A percentile compares a stretch with the other conserved stretches of the same genome.
Evolutionary conservation across 768 basidiomycete species (phyloP).

Genomic region (Pisolithus tinctorius): DNA sequence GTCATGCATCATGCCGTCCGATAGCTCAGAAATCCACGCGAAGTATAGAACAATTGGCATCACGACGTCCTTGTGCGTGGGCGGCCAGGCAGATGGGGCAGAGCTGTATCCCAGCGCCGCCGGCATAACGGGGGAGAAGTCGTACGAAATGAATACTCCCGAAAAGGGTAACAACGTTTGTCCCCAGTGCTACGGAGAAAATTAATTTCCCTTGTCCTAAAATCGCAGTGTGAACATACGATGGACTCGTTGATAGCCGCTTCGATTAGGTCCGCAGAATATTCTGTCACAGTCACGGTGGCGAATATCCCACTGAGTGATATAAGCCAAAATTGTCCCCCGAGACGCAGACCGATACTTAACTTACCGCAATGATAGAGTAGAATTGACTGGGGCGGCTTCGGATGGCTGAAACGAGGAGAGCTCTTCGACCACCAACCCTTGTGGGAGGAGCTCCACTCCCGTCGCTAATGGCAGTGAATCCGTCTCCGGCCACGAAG

Average conservation of each 20-base stretch:
- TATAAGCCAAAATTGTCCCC: not conserved
- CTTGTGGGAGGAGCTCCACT: too few relatives aligned
- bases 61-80: constrained; percentile 30
- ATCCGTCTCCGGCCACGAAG: too few relatives aligned
- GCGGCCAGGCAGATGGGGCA: constrained; percentile 41
- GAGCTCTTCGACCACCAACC: too few relatives aligned
- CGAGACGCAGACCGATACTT: not conserved
- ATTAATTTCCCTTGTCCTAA: not conserved
- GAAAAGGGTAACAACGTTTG: constrained; percentile 25
- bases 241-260: constrained; percentile 10
- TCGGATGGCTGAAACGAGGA: not conserved
- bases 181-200: constrained; percentile 39
- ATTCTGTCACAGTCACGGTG: constrained; percentile 18
- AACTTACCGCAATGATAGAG: constrained; percentile 19
- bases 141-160: constrained; percentile 37
- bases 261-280: constrained; percentile 14
- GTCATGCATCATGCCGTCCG: constrained; percentile 35
- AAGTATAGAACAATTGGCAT: constrained; percentile 43
- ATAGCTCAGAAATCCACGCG: constrained; percentile 35
- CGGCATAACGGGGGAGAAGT: constrained; percentile 46
- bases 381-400: constrained; percentile 12
- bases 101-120: constrained; percentile 32
- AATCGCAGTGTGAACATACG: constrained; percentile 7
- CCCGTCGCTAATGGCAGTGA: too few relatives aligned
- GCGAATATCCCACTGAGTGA: constrained; percentile 15